Evolutionary conservation across 176 grass and related monocot genomes (phyloP), one percentile per base, ranked within the genome.

Genomic region (Bonia amplexicaulis): DNA sequence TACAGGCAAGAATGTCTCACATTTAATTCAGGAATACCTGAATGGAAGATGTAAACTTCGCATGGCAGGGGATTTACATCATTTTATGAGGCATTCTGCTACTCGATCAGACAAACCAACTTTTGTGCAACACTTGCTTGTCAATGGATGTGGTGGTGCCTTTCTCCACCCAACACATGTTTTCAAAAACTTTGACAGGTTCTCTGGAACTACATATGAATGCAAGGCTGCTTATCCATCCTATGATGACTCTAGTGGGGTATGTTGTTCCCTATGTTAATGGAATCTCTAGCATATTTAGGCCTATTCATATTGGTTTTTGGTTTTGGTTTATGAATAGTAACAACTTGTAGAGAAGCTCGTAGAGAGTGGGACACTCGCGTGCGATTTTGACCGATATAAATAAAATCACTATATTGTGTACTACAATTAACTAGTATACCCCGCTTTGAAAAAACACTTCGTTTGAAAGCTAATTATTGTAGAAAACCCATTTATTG

Each of bases 141-240:
- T 98, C 17, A 95, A 95, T 84, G 95, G 95, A 68, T 98, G 95
- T 80, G 95, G 95, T 86, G 95, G 95, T 23, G 95, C 95, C 25
- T 98, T 98, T 88, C 86, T 98, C 80, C 95, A 98, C 69, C 95
- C 95, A 73, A 98, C 95, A 31, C 95, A 98, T 85, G 95, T 98
- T 82, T 98, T 98, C 71, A 86, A 66, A 91, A 88, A 90, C 71
- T 97, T 97, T 52, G 79, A 90, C 37, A 88, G 44, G 52, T 98
- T 95, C 73, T 86, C 78, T 82, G 93, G 89, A 69, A 93, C 82
- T 83, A 87, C 73, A 22, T 98, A 93, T 69, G 91, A 95, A 65
- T 92, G 93, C 91, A 95, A 93, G 71, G 89, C 95, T 70, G 82
- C 91, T 35, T 98, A 98, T 85, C 95, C 95, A 76, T 92, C 93